Percentiles rank a stretch among this genome's conserved stretches.
Conservation (phyloP, 495 filamentous ascomycete species). For the Penicillium canescens region DNA sequence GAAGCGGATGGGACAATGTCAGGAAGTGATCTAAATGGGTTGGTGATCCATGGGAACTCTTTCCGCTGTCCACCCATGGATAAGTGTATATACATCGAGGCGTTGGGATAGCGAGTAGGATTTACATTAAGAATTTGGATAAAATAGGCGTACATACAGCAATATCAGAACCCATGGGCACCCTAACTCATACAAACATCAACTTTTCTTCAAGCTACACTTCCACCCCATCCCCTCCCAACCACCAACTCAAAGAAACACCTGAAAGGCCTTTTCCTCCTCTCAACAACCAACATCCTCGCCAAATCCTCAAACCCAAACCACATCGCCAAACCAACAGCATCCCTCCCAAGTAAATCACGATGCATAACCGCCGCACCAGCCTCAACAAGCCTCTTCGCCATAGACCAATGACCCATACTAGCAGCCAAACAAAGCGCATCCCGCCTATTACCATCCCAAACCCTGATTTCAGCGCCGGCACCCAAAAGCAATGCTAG, state of each 20-base stretch:
- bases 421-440: background rate
- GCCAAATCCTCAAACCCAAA: background rate
- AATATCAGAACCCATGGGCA: no score
- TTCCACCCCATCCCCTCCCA: no score
- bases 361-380: background rate
- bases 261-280: background rate
- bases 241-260: no score
- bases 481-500: background rate
- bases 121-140: slow-evolving; percentile 4
- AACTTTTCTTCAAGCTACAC: no score
- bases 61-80: no score
- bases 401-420: background rate
- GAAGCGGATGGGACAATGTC: slow-evolving; percentile 17
- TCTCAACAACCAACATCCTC: background rate
- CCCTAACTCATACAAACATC: no score
- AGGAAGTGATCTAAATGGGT: slow-evolving; percentile 9
- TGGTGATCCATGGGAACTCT: no score
- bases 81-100: slow-evolving; percentile 5
- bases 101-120: slow-evolving; percentile 5
- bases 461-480: background rate
- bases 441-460: background rate
- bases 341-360: background rate
- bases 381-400: background rate
- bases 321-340: background rate
- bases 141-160: slow-evolving; percentile 1